A percentile compares a stretch with the other conserved stretches of the same genome.
Evolutionary conservation across 208 protist genomes (phyloP).

Genomic region (Trypanosomatidae sp.): DNA sequence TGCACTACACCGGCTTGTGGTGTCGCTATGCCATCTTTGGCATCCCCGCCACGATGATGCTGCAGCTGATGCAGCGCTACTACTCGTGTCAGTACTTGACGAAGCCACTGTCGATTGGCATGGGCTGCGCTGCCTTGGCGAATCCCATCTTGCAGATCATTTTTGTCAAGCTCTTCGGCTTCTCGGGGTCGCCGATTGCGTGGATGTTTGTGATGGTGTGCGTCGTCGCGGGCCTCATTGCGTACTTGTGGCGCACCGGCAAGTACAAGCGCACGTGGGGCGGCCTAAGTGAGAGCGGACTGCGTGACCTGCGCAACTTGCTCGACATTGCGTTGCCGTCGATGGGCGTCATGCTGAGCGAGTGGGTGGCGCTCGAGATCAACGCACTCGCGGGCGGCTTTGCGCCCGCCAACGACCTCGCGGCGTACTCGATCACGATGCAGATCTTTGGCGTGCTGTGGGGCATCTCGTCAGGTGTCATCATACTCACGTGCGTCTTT

Average conservation of each 20-base stretch:
- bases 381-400: conserved; percentile 55
- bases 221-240: conserved; percentile 24
- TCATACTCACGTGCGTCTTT: conserved; percentile 58
- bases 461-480: conserved; percentile 53
- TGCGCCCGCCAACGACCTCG: conserved; percentile 37
- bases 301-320: conserved; percentile 31
- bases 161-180: conserved; percentile 61
- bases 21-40: conserved; percentile 58
- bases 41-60: conserved; percentile 30
- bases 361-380: conserved; percentile 76
- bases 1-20: conserved; percentile 61
- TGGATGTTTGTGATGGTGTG: conserved; percentile 57
- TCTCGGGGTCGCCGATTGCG: conserved; percentile 52
- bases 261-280: conserved; percentile 58
- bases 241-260: conserved; percentile 33
- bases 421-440: conserved; percentile 64
- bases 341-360: conserved; percentile 75
- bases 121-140: conserved; percentile 27
- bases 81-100: conserved; percentile 74
- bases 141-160: conserved; percentile 53
- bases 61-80: conserved; percentile 66
- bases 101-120: conserved; percentile 51
- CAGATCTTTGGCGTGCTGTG: conserved; percentile 71
- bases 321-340: conserved; percentile 58
- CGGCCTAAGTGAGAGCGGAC: conserved; percentile 36